A percentile compares a stretch with the other conserved stretches of the same genome.
Conservation (phyloP, 2,329 filamentous ascomycete genomes). For the Claviceps africana region DNA sequence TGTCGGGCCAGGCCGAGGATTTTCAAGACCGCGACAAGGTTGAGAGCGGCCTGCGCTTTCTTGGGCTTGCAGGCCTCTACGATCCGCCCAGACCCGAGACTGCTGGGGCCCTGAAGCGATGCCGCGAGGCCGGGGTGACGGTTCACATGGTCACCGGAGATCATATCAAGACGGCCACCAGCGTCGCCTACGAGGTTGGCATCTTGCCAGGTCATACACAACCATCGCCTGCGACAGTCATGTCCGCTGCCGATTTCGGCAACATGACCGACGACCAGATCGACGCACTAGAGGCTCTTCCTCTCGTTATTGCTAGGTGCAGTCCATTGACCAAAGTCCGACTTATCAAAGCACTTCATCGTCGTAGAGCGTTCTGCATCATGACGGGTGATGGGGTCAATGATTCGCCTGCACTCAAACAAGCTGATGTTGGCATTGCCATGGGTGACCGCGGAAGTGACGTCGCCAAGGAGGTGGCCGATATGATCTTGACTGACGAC, state of each 20-base stretch:
- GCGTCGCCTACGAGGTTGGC: conserved; percentile 51
- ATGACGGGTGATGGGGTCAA: conserved; percentile 69
- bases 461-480: conserved; percentile 67
- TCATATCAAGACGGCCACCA: conserved; percentile 52
- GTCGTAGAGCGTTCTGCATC: conserved; percentile 52
- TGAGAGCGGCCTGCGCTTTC: conserved; percentile 45
- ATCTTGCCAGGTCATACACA: conserved; percentile 32
- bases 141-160: conserved; percentile 61
- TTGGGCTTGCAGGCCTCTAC: conserved; percentile 59
- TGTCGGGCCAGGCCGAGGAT: conserved; percentile 21
- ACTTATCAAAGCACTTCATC: conserved; percentile 60
- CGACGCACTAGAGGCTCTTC: conserved; percentile 45
- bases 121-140: conserved; percentile 46
- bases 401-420: conserved; percentile 58
- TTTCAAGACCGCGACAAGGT: conserved; percentile 36
- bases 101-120: conserved; percentile 43
- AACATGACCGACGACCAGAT: conserved; percentile 47
- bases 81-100: conserved; percentile 59
- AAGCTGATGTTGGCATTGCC: conserved; percentile 61
- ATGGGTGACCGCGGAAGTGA: conserved; percentile 60
- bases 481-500: conserved; percentile 79
- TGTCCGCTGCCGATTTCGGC: conserved; percentile 51
- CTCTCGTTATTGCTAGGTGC: conserved; percentile 55
- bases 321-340: conserved; percentile 60
- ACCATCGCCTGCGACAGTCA: conserved; percentile 32